These are phyloP conservation scores for Trichoderma sp. DNA, from an alignment of 2,329 filamentous ascomycete genomes.

Conservation along the genomic window DNA sequence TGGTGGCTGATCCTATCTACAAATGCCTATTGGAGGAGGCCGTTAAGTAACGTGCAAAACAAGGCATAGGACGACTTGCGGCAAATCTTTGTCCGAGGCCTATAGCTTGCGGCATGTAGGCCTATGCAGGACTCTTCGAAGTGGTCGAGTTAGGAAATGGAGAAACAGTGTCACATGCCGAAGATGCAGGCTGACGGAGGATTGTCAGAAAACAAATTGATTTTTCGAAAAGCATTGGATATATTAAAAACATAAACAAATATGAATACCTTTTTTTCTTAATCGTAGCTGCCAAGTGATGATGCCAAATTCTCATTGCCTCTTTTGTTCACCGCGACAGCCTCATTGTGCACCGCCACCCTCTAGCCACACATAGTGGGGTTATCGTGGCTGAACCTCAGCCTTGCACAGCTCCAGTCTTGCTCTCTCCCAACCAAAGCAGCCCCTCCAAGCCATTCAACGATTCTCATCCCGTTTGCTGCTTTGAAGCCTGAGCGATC, in stretches of 20 bases:
- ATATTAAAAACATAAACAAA: no score
- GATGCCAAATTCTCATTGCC: not conserved
- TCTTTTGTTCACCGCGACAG: not conserved
- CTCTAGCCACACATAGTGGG: constrained; percentile 12
- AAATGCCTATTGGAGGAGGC: no score
- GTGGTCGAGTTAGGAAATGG: not conserved
- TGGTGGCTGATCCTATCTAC: not conserved
- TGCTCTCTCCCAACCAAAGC: constrained; percentile 2
- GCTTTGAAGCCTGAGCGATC: not conserved
- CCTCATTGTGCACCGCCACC: constrained; percentile 9
- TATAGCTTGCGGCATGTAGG: not conserved
- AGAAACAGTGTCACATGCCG: not conserved
- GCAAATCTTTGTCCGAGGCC: not conserved
- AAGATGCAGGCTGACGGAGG: not conserved
- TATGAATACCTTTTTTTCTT: no score
- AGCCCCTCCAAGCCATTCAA: constrained; percentile 13
- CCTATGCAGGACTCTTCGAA: not conserved
- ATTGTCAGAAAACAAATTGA: not conserved
- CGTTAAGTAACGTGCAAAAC: not conserved
- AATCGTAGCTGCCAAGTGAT: not conserved
- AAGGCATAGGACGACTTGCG: not conserved
- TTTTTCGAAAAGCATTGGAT: no score
- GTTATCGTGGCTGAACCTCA: not conserved
- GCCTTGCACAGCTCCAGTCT: constrained; percentile 13
- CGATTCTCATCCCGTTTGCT: constrained; percentile 4